Evolutionary conservation across 176 grass and related monocot species (phyloP), one percentile per base, ranked within the genome.

Genomic region (Tillandsia leiboldiana): DNA sequence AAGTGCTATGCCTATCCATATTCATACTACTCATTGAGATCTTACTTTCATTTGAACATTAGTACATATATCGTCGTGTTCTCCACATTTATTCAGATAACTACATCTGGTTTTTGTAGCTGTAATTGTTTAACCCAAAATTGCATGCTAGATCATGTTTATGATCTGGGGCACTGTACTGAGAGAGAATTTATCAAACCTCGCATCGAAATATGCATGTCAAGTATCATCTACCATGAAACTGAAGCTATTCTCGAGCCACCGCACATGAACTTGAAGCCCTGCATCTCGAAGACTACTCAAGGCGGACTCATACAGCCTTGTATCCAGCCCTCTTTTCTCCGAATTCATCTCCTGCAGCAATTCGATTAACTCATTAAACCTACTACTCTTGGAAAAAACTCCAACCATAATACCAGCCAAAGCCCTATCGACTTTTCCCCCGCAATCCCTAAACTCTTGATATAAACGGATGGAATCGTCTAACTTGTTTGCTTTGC

Each of bases 361-460:
- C 47, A 92, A 75, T 63, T 87, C 74, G 68, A 92, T 83, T 67
- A 97, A 70, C 72, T 97, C 93, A 63, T 92, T 77, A 65, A 87
- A 85, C 1, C 81, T 73, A 66, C 73, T 90, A 69, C 70, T 53
- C 64, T 86, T 92, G 20, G 86, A 90, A 22, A 89, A 77, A 64
- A 92, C 93, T 24, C 89, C 89, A 2, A 81, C 82, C 89, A 97
- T 90, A 62, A 92, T 87, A 12, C 84, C 89, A 1, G 81, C 81
- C 73, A 97, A 53, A 42, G 83, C 74, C 59, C 23, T 90, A 74
- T 97, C 93, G 24, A 85, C 74, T 74, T 81, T 90, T 23, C 81
- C 82, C 51, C 89, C 89, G 0, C 73, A 79, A 68, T 33, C 73
- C 77, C 69, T 97, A 68, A 79, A 97, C 76, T 90, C 79, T 69